Conservation (phyloP, 495 filamentous ascomycete genomes). For the Aspergillus asperescens region DNA sequence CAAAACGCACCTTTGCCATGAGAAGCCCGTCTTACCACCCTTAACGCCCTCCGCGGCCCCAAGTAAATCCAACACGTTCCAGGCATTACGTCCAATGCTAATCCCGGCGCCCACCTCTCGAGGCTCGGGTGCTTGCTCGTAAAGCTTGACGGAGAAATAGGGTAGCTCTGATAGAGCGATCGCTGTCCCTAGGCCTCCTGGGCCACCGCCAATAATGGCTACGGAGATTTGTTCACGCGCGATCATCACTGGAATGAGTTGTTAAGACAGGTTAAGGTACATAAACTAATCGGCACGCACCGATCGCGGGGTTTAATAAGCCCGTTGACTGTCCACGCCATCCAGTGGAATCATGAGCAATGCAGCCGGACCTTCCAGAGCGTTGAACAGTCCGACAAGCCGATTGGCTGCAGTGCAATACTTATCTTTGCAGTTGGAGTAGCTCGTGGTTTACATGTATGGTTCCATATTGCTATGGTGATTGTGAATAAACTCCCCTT, state of each 20-base stretch:
- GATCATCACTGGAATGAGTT: background rate
- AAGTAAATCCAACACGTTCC: conserved; percentile 44
- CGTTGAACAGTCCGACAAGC: too few species aligned
- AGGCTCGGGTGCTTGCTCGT: conserved; percentile 42
- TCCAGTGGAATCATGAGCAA: too few species aligned
- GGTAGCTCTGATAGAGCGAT: conserved; percentile 44
- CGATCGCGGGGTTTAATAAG: background rate
- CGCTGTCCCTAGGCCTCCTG: conserved; percentile 44
- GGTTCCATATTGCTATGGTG: too few species aligned
- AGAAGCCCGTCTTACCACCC: conserved; percentile 15
- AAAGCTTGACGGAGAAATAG: conserved; percentile 39
- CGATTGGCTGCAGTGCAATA: too few species aligned
- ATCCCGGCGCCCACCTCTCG: conserved; percentile 47
- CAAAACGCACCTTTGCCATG: too few species aligned
- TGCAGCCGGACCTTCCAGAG: too few species aligned
- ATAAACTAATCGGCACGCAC: background rate
- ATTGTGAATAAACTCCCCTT: too few species aligned
- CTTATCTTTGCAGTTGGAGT: too few species aligned
- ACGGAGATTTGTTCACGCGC: conserved; percentile 3
- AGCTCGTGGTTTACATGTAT: too few species aligned
- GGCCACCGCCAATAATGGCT: conserved; percentile 42
- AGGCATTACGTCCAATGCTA: conserved; percentile 28
- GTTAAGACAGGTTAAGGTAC: too few species aligned
- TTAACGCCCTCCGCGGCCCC: conserved; percentile 38
- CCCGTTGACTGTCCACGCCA: too few species aligned